Evolutionary conservation across 202 grass and related monocot genomes (phyloP).

Genomic region (Zizania palustris): DNA sequence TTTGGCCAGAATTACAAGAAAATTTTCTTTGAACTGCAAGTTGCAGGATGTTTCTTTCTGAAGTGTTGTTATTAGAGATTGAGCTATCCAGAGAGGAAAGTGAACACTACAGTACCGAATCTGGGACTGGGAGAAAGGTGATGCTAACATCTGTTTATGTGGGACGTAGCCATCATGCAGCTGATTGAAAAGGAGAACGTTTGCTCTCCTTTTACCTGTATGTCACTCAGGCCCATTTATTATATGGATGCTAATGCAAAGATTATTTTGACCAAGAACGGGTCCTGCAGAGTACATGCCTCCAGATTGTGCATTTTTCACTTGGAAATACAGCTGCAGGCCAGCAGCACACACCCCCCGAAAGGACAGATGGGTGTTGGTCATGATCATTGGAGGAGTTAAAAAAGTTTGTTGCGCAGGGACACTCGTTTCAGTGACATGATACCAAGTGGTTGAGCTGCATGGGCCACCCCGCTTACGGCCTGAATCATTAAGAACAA

Average conservation of each 20-base stretch:
- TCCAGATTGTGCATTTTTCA: no score
- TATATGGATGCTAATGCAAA: no score
- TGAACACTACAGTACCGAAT: background rate
- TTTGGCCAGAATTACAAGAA: no score
- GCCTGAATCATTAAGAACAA: slow-evolving; percentile 40
- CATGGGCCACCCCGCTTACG: slow-evolving; percentile 48
- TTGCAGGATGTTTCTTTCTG: background rate
- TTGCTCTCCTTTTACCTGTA: slow-evolving; percentile 28
- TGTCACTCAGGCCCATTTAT: no score
- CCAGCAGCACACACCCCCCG: no score
- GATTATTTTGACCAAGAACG: no score
- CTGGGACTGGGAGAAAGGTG: background rate
- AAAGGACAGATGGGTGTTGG: no score
- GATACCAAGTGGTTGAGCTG: slow-evolving; percentile 50
- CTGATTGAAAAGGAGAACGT: background rate
- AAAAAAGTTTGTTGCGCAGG: no score
- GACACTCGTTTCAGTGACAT: slow-evolving; percentile 19
- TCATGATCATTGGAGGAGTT: no score
- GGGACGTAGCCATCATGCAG: slow-evolving; percentile 17
- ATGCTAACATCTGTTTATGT: slow-evolving; percentile 28
- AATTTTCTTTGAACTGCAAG: no score
- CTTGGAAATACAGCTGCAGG: no score
- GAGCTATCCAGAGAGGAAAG: slow-evolving; percentile 41
- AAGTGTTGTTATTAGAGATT: background rate
- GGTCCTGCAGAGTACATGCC: no score